phyloP scores from a whole-genome alignment of 2,329 filamentous ascomycete species.

The Aspergillus vadensis region DNA sequence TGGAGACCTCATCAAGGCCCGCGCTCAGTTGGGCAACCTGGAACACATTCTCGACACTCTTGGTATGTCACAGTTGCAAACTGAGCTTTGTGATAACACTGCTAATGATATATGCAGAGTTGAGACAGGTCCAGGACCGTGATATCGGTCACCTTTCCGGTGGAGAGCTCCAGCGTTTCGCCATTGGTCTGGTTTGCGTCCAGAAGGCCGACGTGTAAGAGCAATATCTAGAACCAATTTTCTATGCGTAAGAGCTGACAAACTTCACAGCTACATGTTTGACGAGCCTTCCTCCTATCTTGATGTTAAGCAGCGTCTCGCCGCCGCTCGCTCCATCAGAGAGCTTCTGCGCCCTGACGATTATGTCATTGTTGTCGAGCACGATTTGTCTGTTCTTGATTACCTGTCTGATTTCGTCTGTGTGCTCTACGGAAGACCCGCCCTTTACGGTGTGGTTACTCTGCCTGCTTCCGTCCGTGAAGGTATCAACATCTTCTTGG shows the following conservation, averaged over 20 bases:
- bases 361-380: conserved; percentile 98
- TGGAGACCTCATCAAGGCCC: conserved; percentile 72
- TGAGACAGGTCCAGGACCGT: conserved; percentile 87
- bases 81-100: not conserved
- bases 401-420: conserved; percentile 99
- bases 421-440: conserved; percentile 92
- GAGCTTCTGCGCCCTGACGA: conserved; percentile 84
- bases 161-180: conserved; percentile 97
- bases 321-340: conserved; percentile 87
- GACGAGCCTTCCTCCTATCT: conserved; percentile 98
- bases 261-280: conserved; percentile 80
- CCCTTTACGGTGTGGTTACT: conserved; percentile 96
- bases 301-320: conserved; percentile 98
- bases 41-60: conserved; percentile 81
- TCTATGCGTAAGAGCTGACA: conserved; percentile 17
- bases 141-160: conserved; percentile 89
- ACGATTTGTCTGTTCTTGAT: conserved; percentile 97
- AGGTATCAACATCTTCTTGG: conserved; percentile 99
- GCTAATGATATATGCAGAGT: conserved; percentile 56
- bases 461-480: conserved; percentile 94
- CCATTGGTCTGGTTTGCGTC: conserved; percentile 92
- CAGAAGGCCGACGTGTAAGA: conserved; percentile 86
- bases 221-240: not conserved
- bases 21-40: conserved; percentile 75
- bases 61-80: conserved; percentile 41